Base-by-base conservation (phyloP, 2,329 filamentous ascomycete genomes). In the Aspergillus jensenii region DNA sequence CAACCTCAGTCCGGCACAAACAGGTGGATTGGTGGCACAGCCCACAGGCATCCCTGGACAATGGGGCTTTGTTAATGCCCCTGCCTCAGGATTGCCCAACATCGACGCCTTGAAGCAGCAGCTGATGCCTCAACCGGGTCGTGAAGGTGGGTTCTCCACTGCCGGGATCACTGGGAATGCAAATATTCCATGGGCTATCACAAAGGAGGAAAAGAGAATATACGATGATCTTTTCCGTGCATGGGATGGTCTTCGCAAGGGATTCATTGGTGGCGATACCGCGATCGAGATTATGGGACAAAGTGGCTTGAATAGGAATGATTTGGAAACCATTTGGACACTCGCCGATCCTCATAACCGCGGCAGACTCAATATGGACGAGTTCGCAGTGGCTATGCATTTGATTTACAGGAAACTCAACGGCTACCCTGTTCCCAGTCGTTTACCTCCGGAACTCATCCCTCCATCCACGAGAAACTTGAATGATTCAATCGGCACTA, bases 301-400 rank as follows among this genome's bases (percentile, higher is more conserved):
- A 74, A 97, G 93, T 79, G 95, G 95, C 43, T 80, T 99, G 31
- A 91, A 95, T 48, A 96, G 96, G 75, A 81, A 88, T 25, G 95
- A 98, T 66, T 80, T 99, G 39, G 95, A 98, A 75, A 85, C 89
- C 33, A 88, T 98, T 51, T 99, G 95, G 95, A 98, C 95, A 9
- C 80, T 99, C 58, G 89, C 93, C 3, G 95, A 99, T 72, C 89
- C 93, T 33, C 89, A 93, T 63, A 97, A 99, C 75, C 95, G 95
- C 74, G 95, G 95, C 17, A 89, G 93, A 56, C 83, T 99, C 31
- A 93, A 99, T 68, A 85, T 98, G 69, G 95, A 99, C 72, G 95
- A 99, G 71, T 99, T 99, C 71, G 93, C 95, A 8, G 93, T 99
- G 52, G 92, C 93, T 9, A 99, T 99, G 95, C 95, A 99, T 82